Base-by-base conservation (phyloP, 345 rosid genomes). In the Pseudoturritis turrita region DNA sequence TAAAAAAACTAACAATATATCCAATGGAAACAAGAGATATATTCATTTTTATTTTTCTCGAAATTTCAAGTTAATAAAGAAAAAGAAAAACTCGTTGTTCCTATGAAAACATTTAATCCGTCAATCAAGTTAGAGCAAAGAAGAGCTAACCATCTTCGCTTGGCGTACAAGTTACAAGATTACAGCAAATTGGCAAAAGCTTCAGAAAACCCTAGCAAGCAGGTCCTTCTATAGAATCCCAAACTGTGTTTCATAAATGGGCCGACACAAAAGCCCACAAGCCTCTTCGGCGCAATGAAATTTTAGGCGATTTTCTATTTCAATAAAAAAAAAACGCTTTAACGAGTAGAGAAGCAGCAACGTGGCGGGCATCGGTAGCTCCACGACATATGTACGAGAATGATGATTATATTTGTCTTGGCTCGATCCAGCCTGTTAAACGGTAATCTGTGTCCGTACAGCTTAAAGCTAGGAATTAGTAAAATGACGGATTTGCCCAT, bases 351-450 rank as follows among this genome's bases (percentile, higher is more conserved):
- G 11, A 45, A 25, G 26, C 4, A 15, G 68, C 22, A 31, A 75
- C 70, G 74, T 75, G 79, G 74, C 79, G 18, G 26, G 3, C 0
- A 3, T 26, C 4, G 10, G 23, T 3, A 12, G 63, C 44, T 25
- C 64, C 74, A 75, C 74, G 36, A 36, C 44, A 68, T 44, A 2
- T 44, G 74, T 68, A 68, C 79, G 74, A 62, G 79, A 53, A 75
- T 60, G 64, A 67, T 17, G 11, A 64, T 64, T 7, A 14, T 4
- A 3, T 75, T 75, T 75, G 79, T 75, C 79, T 7, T 61, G 64
- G 28, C 35, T 75, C 37, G 79, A 6, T 62, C 79, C 79, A 68
- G 79, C 59, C 79, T 75, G 74, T 53, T 33, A 52, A 59, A 68
- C 63, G 68, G 61, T 68, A 41, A 60, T 51, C 37, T 1, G 39